Evolutionary conservation across 352 stramenopile genomes (phyloP).

Genomic region (Phytophthora uliginosa): DNA sequence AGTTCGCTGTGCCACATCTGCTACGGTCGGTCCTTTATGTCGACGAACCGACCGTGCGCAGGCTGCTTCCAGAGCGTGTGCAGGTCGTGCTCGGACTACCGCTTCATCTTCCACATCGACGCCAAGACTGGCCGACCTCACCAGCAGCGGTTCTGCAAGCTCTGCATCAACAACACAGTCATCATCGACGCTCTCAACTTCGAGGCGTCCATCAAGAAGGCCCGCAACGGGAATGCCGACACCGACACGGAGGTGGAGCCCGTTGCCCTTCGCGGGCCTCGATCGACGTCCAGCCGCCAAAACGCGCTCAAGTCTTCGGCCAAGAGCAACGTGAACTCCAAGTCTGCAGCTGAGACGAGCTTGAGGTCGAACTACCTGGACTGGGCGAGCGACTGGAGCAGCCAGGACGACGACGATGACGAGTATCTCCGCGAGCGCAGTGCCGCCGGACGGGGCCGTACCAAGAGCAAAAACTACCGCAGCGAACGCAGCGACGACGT

Average conservation of each 20-base stretch:
- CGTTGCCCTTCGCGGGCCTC: slow-evolving; percentile 19
- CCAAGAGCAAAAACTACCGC: slow-evolving; percentile 24
- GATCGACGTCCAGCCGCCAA: slow-evolving; percentile 23
- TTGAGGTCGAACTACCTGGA: slow-evolving; percentile 49
- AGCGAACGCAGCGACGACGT: slow-evolving; percentile 32
- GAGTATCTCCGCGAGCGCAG: slow-evolving; percentile 42
- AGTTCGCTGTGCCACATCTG: slow-evolving; percentile 55
- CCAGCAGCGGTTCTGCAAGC: slow-evolving; percentile 56
- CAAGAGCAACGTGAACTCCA: slow-evolving; percentile 20
- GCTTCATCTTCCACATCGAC: slow-evolving; percentile 58
- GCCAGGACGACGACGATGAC: slow-evolving; percentile 47
- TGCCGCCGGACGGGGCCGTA: slow-evolving; percentile 11
- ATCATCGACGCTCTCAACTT: slow-evolving; percentile 42
- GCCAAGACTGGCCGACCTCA: slow-evolving; percentile 44
- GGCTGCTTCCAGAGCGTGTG: slow-evolving; percentile 61
- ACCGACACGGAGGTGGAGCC: slow-evolving; percentile 36
- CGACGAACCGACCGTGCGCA: slow-evolving; percentile 47
- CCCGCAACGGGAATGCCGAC: slow-evolving; percentile 15
- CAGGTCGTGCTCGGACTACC: slow-evolving; percentile 56
- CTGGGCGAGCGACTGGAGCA: slow-evolving; percentile 49
- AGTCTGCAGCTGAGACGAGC: slow-evolving; percentile 38
- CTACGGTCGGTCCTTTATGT: slow-evolving; percentile 52
- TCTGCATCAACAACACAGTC: slow-evolving; percentile 54
- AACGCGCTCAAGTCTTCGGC: slow-evolving; percentile 27
- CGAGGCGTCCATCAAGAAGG: slow-evolving; percentile 40